These are phyloP conservation scores for Botrytis paeoniae DNA, from an alignment of 2,329 filamentous ascomycete species.

Conservation along the genomic window DNA sequence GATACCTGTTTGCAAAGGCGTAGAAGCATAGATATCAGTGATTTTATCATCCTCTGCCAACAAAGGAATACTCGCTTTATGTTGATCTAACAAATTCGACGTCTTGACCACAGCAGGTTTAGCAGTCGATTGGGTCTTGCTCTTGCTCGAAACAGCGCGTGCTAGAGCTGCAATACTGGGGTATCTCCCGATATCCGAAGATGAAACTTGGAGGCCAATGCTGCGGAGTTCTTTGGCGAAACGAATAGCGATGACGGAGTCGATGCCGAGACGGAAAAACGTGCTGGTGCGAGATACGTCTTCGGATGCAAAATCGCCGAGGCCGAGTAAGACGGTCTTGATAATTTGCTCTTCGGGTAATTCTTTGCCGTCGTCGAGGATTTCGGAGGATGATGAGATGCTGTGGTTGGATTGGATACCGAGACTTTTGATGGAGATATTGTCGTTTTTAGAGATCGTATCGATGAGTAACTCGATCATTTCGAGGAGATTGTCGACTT, in stretches of 20 bases:
- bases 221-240: slow-evolving; percentile 41
- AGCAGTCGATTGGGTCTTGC: not conserved
- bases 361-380: not conserved
- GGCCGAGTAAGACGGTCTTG: not conserved
- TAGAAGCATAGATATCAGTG: slow-evolving; percentile 41
- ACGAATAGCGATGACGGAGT: slow-evolving; percentile 41
- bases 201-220: slow-evolving; percentile 38
- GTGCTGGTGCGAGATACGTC: slow-evolving; percentile 16
- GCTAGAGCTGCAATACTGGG: slow-evolving; percentile 44
- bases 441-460: not conserved
- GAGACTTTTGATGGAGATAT: slow-evolving; percentile 2
- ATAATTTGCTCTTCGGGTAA: not conserved
- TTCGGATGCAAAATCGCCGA: not conserved
- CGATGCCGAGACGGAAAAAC: slow-evolving; percentile 41
- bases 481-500: not conserved
- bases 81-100: not conserved
- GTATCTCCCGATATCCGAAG: slow-evolving; percentile 44
- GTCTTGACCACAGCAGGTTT: not conserved
- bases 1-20: slow-evolving; percentile 40
- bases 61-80: not conserved
- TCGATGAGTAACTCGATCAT: slow-evolving; percentile 8
- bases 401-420: not conserved
- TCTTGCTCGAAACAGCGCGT: not conserved
- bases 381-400: not conserved
- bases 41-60: not conserved